These are phyloP conservation scores for Lepraria neglecta DNA, from an alignment of 495 filamentous ascomycete species.

Conservation along the genomic window DNA sequence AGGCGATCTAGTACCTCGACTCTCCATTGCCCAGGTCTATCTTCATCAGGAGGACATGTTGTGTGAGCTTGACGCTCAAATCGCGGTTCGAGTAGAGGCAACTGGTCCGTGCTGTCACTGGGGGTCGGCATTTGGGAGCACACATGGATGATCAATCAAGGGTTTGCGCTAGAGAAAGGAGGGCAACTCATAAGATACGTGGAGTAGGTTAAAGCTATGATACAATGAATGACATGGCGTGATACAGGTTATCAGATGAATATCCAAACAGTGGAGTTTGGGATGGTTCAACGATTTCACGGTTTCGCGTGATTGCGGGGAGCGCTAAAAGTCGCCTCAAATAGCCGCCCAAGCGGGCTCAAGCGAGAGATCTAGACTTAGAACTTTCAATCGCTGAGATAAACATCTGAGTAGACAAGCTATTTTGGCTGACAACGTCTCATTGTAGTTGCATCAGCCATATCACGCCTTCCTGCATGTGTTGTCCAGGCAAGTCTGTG, in stretches of 20 bases:
- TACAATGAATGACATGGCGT: conserved; percentile 13
- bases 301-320: not conserved
- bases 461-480: not conserved
- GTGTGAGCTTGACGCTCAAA: conserved; percentile 45
- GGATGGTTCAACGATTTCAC: not conserved
- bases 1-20: conserved; percentile 28
- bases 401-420: not conserved
- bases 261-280: not conserved
- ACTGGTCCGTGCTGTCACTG: conserved; percentile 42
- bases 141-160: conserved; percentile 5
- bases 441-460: not conserved
- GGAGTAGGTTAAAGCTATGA: conserved; percentile 5
- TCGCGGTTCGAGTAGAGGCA: conserved; percentile 32
- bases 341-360: conserved; percentile 2
- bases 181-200: not conserved
- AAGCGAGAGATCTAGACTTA: not conserved
- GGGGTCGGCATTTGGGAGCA: conserved; percentile 54
- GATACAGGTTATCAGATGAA: not conserved
- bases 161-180: not conserved
- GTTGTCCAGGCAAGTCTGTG: not conserved
- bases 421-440: no score
- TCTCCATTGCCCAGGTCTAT: conserved; percentile 40
- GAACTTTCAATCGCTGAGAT: not conserved
- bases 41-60: conserved; percentile 53
- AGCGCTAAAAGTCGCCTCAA: conserved; percentile 10